Evolutionary conservation across 2,329 filamentous ascomycete genomes (phyloP).

Genomic region (Epichloe uncinata): DNA sequence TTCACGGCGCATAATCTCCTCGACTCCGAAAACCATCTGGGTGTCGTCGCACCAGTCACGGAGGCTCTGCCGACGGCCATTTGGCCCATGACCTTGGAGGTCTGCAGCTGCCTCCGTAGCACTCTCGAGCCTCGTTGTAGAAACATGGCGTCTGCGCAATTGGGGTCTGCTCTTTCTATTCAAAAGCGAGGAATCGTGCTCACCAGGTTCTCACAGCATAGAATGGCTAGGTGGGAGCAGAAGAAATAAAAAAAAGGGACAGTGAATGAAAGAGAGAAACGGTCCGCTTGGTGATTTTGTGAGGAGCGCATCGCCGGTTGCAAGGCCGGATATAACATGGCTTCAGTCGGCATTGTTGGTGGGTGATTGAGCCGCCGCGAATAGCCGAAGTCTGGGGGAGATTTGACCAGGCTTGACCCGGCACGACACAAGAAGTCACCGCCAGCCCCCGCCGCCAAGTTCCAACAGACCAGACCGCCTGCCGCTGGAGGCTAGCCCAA

Average conservation of each 20-base stretch:
- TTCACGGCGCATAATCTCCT: slow-evolving; percentile 47
- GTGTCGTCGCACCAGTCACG: slow-evolving; percentile 15
- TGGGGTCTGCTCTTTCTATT: neutral
- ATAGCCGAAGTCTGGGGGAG: slow-evolving; percentile 19
- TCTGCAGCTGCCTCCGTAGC: slow-evolving; percentile 37
- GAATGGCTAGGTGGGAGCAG: no score
- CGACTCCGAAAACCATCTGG: slow-evolving; percentile 38
- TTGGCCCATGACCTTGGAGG: slow-evolving; percentile 27
- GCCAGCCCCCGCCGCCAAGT: no score
- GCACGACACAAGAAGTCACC: no score
- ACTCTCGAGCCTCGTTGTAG: slow-evolving; percentile 37
- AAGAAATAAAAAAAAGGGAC: neutral
- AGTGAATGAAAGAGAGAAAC: neutral
- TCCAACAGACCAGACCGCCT: neutral
- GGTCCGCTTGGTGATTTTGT: neutral
- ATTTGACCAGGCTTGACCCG: neutral
- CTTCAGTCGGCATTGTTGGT: slow-evolving; percentile 24
- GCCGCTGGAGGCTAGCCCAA: neutral
- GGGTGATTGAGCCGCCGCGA: slow-evolving; percentile 18
- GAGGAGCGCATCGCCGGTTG: neutral
- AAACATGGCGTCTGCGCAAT: slow-evolving; percentile 32
- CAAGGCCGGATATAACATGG: slow-evolving; percentile 9
- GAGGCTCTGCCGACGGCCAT: slow-evolving; percentile 18
- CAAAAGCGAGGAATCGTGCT: no score
- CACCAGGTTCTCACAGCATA: no score